A percentile compares a stretch with the other conserved stretches of the same genome.
Conservation (phyloP, 177 flowering plant species). For the Vitis hybrid region DNA sequence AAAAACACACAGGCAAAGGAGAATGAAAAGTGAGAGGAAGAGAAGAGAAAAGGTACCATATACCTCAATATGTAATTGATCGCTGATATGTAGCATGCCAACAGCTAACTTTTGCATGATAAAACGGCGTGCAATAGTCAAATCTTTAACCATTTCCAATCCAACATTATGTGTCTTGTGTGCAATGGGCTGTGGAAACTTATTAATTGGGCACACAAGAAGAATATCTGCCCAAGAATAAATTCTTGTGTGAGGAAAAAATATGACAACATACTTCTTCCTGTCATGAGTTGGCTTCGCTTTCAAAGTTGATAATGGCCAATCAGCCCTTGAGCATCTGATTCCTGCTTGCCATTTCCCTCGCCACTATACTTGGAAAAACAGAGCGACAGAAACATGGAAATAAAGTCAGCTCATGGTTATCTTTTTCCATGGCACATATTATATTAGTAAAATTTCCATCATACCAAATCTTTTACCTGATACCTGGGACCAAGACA, state of each 20-base stretch:
- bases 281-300: constrained; percentile 84
- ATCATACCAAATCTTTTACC: background rate
- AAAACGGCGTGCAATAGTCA: constrained; percentile 67
- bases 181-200: constrained; percentile 79
- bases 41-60: background rate
- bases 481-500: background rate
- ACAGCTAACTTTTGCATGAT: constrained; percentile 84
- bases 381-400: constrained; percentile 14
- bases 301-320: constrained; percentile 76
- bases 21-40: background rate
- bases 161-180: constrained; percentile 65
- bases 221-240: constrained; percentile 88
- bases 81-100: constrained; percentile 69
- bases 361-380: constrained; percentile 72
- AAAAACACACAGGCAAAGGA: constrained; percentile 4
- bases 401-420: constrained; percentile 10
- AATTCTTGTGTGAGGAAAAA: constrained; percentile 77
- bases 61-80: constrained; percentile 78
- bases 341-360: constrained; percentile 97
- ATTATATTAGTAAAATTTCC: background rate
- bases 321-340: constrained; percentile 82
- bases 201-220: constrained; percentile 73
- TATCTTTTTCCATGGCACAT: background rate
- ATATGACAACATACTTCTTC: constrained; percentile 75
- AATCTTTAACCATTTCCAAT: constrained; percentile 72